Evolutionary conservation across 108 stramenopile species (phyloP).

Genomic region (Nannochloropsis salina): DNA sequence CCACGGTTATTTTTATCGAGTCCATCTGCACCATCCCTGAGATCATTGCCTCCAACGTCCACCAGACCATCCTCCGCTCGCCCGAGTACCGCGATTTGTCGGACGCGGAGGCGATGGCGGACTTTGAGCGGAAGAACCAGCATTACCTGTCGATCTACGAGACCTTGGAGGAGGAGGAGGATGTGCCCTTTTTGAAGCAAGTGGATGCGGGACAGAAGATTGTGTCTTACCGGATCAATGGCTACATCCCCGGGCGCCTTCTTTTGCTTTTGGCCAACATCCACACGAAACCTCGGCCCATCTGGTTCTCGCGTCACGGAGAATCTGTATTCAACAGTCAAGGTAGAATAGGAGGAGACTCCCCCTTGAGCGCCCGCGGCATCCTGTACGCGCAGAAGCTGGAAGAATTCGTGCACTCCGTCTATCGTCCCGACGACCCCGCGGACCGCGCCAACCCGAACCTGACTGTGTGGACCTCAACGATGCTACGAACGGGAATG

Average conservation of each 20-base stretch:
- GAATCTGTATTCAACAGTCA: background rate
- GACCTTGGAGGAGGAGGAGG: conserved; percentile 32
- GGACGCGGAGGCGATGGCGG: background rate
- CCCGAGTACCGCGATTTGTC: conserved; percentile 27
- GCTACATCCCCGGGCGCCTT: background rate
- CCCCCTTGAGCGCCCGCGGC: conserved; percentile 33
- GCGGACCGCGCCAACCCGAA: conserved; percentile 6
- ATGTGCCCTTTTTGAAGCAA: conserved; percentile 30
- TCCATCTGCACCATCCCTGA: background rate
- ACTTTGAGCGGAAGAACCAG: conserved; percentile 23
- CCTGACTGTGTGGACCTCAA: conserved; percentile 49
- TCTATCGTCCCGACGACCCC: conserved; percentile 20
- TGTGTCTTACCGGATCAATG: background rate
- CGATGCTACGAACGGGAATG: conserved; percentile 44
- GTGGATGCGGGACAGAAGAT: conserved; percentile 35
- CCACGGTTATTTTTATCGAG: conserved; percentile 37
- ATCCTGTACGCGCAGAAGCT: conserved; percentile 38
- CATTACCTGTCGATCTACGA: conserved; percentile 10
- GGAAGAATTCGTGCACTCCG: conserved; percentile 33
- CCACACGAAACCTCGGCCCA: conserved; percentile 22
- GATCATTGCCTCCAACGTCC: background rate
- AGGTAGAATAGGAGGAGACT: conserved; percentile 41
- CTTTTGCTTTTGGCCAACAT: conserved; percentile 20
- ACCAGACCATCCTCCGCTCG: conserved; percentile 12
- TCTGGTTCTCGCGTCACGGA: conserved; percentile 14